These are phyloP conservation scores for Phytophthora fragariae DNA, from an alignment of 352 stramenopile genomes.

Conservation along the genomic window DNA sequence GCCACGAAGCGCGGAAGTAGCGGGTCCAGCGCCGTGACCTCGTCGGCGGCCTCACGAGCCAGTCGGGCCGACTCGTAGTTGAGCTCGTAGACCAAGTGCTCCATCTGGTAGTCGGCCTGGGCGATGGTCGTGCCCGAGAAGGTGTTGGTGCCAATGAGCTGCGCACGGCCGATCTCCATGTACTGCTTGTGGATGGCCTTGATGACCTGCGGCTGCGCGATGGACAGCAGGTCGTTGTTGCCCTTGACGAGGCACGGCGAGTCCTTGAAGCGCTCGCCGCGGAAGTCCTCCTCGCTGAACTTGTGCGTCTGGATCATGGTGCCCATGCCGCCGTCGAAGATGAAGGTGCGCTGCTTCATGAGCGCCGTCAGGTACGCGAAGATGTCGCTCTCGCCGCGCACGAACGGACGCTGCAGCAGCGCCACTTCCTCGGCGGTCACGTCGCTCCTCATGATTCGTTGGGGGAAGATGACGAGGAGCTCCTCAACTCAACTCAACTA, in stretches of 20 bases:
- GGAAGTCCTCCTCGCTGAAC: constrained; percentile 96
- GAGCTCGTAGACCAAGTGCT: constrained; percentile 95
- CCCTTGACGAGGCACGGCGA: constrained; percentile 94
- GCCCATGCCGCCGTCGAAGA: constrained; percentile 98
- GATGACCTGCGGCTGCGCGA: constrained; percentile 96
- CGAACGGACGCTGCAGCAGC: constrained; percentile 67
- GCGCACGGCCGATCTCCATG: constrained; percentile 91
- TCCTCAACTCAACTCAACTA: neutral
- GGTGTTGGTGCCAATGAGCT: constrained; percentile 98
- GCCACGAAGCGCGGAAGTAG: constrained; percentile 95
- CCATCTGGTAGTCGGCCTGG: constrained; percentile 98
- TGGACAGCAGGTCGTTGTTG: constrained; percentile 98
- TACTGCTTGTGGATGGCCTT: constrained; percentile 96
- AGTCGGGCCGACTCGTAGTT: constrained; percentile 95
- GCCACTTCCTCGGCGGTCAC: constrained; percentile 50
- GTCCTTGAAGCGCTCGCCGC: constrained; percentile 95
- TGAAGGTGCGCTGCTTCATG: constrained; percentile 88
- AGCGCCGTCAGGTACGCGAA: constrained; percentile 77
- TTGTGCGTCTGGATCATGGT: constrained; percentile 97
- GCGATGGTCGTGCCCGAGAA: constrained; percentile 97
- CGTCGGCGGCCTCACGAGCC: constrained; percentile 93
- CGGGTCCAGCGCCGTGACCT: constrained; percentile 94
- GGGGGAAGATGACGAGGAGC: neutral
- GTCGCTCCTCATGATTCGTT: constrained; percentile 28
- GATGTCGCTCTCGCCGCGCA: constrained; percentile 77